Evolutionary conservation across 2,329 filamentous ascomycete genomes (phyloP), one percentile per base, ranked within the genome.

Genomic region (Dryadomyces sulphureus): DNA sequence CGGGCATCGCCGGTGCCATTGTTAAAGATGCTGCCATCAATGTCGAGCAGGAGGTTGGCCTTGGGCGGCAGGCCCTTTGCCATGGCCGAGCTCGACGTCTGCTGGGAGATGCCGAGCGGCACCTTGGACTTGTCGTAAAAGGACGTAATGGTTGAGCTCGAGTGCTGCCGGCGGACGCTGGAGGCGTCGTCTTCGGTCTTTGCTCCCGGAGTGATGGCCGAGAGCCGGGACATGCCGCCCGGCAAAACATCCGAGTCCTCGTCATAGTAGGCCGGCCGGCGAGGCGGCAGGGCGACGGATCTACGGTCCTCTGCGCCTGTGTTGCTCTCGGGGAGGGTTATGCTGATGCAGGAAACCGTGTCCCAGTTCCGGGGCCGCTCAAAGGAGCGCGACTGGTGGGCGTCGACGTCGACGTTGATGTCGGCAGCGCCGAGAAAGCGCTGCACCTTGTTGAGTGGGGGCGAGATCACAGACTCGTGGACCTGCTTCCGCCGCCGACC

Each of bases 61-160:
- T 75, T 75, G 39, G 62, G 55, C 0, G 72, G 70, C 5, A 69
- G 56, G 4, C 71, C 72, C 52, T 72, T 75, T 20, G 73, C 71
- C 67, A 77, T 77, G 49, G 72, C 69, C 1, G 73, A 75, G 38
- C 65, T 69, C 0, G 73, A 75, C 0, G 74, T 76, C 55, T 77
- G 73, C 53, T 76, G 73, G 1, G 73, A 75, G 49, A 75, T 68
- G n/a, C 70, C 65, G 5, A 77, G 62, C 11, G 73, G 72, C 41
- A 72, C 64, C 53, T 73, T 74, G 5, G 68, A 57, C 54, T 72
- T 70, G 58, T 77, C 73, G 56, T 77, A 77, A 58, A 69, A 73
- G 1, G 72, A 73, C 27, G 63, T 63, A 48, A 76, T 67, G n/a
- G 73, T 76, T 5, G 73, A 75, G 34, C 63, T 68, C 2, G 74